These are phyloP conservation scores for Suillus plorans DNA, from an alignment of 768 basidiomycete species.

Conservation along the genomic window DNA sequence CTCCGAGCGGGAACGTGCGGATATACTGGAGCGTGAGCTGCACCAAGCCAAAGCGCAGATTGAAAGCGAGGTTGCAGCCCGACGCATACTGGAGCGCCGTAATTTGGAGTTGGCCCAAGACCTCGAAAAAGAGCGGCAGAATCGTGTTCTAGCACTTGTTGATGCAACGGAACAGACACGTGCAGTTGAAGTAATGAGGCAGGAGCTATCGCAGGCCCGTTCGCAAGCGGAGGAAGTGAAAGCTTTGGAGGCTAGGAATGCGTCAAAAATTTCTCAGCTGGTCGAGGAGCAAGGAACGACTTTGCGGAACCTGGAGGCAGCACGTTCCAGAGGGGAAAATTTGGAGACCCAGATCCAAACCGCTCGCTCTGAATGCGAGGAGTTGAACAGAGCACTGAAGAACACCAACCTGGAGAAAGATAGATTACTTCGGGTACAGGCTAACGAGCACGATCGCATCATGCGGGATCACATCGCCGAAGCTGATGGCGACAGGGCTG, in stretches of 20 bases:
- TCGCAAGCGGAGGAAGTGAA: constrained; percentile 70
- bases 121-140: constrained; percentile 52
- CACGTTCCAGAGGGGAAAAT: constrained; percentile 71
- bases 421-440: constrained; percentile 66
- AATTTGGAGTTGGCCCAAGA: constrained; percentile 56
- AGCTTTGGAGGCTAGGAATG: constrained; percentile 61
- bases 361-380: constrained; percentile 69
- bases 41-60: constrained; percentile 59
- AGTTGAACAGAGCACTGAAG: constrained; percentile 60
- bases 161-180: constrained; percentile 70
- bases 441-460: constrained; percentile 61
- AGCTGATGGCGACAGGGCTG: constrained; percentile 90
- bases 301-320: constrained; percentile 70
- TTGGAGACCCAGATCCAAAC: constrained; percentile 72
- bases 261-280: constrained; percentile 59
- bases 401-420: constrained; percentile 80
- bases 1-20: constrained; percentile 51
- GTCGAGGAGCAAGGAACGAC: constrained; percentile 77
- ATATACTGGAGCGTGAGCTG: constrained; percentile 63
- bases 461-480: constrained; percentile 90
- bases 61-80: constrained; percentile 61
- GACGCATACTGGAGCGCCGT: constrained; percentile 64
- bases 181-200: constrained; percentile 55
- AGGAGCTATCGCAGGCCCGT: constrained; percentile 60
- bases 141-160: constrained; percentile 56